phyloP scores from a whole-genome alignment of 257 asterid genomes.

The Primulina tabacum region DNA sequence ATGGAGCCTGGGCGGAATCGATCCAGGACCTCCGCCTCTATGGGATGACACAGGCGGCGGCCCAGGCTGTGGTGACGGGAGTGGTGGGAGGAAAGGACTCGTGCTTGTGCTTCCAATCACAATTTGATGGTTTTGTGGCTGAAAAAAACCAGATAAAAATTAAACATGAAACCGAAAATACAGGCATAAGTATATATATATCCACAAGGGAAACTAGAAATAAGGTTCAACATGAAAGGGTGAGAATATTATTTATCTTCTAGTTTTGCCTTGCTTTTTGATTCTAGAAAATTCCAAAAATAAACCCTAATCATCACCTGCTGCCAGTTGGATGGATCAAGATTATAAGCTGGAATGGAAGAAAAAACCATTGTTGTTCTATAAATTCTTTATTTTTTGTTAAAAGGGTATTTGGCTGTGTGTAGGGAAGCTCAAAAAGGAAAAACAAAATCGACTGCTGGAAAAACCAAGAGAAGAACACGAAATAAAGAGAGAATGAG shows the following conservation, averaged over 20 bases:
- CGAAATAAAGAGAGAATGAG: too few species aligned
- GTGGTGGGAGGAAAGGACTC: neutral
- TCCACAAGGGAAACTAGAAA: too few species aligned
- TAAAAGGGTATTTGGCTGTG: too few species aligned
- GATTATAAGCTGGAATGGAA: neutral
- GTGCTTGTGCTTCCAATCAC: neutral
- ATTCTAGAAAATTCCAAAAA: too few species aligned
- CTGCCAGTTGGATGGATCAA: neutral
- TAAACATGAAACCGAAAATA: neutral
- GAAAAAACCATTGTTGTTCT: neutral
- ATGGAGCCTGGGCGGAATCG: conserved; percentile 47
- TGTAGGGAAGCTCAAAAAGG: neutral
- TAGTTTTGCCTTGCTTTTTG: too few species aligned
- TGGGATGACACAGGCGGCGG: neutral
- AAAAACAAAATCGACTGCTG: too few species aligned
- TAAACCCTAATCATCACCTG: neutral
- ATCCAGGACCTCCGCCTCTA: conserved; percentile 22
- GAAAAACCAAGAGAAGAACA: too few species aligned
- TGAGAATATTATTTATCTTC: too few species aligned
- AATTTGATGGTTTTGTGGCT: neutral
- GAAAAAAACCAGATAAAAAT: neutral
- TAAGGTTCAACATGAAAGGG: too few species aligned
- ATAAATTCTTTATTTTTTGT: too few species aligned
- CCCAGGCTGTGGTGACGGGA: neutral
- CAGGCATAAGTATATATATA: neutral